Evolutionary conservation across 2,329 filamentous ascomycete species (phyloP).

Genomic region (Magnaporthiopsis incrustans): DNA sequence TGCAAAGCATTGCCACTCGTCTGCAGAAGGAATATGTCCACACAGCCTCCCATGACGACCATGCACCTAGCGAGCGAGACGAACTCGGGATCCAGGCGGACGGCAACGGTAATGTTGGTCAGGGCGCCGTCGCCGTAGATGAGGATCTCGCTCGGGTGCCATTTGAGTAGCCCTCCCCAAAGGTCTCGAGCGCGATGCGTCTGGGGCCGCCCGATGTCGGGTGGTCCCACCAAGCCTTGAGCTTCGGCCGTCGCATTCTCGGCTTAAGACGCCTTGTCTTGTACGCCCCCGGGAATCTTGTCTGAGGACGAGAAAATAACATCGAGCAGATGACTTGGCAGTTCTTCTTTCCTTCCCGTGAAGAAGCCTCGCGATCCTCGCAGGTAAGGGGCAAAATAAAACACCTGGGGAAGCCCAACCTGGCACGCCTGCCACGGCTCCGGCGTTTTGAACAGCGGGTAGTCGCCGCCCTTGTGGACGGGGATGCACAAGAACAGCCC

Average conservation of each 20-base stretch:
- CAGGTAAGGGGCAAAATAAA: too few species aligned
- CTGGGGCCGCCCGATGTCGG: conserved; percentile 36
- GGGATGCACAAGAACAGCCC: conserved; percentile 37
- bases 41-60: conserved; percentile 41
- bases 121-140: conserved; percentile 27
- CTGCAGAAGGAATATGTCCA: conserved; percentile 32
- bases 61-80: conserved; percentile 36
- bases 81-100: conserved; percentile 35
- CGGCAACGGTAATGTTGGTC: conserved; percentile 9
- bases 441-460: conserved; percentile 37
- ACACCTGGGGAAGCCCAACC: too few species aligned
- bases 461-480: conserved; percentile 36
- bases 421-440: conserved; percentile 33
- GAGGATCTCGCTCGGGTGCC: conserved; percentile 40
- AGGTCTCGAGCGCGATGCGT: conserved; percentile 30
- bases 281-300: not conserved
- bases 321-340: too few species aligned
- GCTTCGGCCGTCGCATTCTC: conserved; percentile 34
- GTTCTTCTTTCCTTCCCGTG: too few species aligned
- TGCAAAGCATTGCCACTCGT: conserved; percentile 15
- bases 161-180: conserved; percentile 38
- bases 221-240: conserved; percentile 31
- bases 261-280: conserved; percentile 33
- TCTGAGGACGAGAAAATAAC: not conserved
- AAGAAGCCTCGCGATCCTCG: too few species aligned